A percentile compares a stretch with the other conserved stretches of the same genome.
These are phyloP conservation scores for Echinochloa phyllopogon DNA, from an alignment of 176 grass and related monocot genomes.

Conservation along the genomic window DNA sequence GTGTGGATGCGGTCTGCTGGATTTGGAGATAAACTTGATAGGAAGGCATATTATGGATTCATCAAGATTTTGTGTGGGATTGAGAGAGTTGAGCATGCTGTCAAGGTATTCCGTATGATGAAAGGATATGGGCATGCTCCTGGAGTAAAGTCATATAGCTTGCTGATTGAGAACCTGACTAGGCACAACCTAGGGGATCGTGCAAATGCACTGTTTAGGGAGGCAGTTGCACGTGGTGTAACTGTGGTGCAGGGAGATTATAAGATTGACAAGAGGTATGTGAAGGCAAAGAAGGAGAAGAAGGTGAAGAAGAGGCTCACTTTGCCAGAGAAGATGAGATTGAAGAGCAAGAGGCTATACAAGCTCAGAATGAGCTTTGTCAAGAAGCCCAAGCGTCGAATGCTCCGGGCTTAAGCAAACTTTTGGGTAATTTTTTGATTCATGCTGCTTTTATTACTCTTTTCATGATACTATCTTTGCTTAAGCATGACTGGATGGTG, in stretches of 20 bases:
- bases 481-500: constrained; percentile 8
- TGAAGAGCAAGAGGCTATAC: constrained; percentile 87
- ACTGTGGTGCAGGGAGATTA: constrained; percentile 54
- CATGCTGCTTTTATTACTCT: constrained; percentile 30
- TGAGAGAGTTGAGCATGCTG: constrained; percentile 91
- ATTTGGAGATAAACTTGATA: constrained; percentile 81
- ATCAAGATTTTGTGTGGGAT: constrained; percentile 97
- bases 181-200: constrained; percentile 78
- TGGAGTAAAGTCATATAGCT: constrained; percentile 77
- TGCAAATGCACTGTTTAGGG: constrained; percentile 87
- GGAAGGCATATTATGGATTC: constrained; percentile 88
- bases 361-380: constrained; percentile 95
- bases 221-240: constrained; percentile 74
- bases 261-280: constrained; percentile 70
- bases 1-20: constrained; percentile 85
- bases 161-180: constrained; percentile 83
- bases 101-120: constrained; percentile 97
- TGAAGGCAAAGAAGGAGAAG: constrained; percentile 75
- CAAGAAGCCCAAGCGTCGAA: constrained; percentile 72
- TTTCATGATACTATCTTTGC: constrained; percentile 21
- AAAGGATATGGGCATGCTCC: constrained; percentile 88
- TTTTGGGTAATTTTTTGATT: constrained; percentile 43
- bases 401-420: constrained; percentile 39
- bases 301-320: constrained; percentile 91
- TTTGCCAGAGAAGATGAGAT: constrained; percentile 83